Base-by-base conservation (phyloP, 352 stramenopile genomes). In the Globisporangium cystogenes region DNA sequence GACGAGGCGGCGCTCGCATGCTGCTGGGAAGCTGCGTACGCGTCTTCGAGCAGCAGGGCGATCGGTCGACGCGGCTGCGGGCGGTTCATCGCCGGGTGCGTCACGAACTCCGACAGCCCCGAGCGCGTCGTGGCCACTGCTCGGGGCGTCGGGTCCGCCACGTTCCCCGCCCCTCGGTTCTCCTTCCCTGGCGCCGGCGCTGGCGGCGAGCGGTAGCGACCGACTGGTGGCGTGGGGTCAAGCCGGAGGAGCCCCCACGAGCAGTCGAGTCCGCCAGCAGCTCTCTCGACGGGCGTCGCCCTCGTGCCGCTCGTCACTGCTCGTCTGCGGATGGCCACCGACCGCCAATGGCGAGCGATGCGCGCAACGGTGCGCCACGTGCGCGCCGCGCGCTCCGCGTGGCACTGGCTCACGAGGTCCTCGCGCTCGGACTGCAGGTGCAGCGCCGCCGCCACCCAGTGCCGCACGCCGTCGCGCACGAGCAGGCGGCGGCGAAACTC, bases 1-100 rank as follows among this genome's bases (percentile, higher is more conserved):
- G 42, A 16, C 24, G 16, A n/a, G n/a, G n/a, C 5, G 21, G 10
- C 4, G 26, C 33, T 39, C 33, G 12, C 12, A 18, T 16, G 14
- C 12, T 39, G 12, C 33, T 39, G 33, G 33, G 12, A 12, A 1
- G 20, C 23, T 2, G 20, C 6, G 14, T 41, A 36, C 20, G 6
- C 24, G 7, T 61, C 43, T 0, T 70, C 20, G 0, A 78, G 59
- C 8, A 76, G 49, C 40, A 50, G 24, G 1, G 69, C 66, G 27
- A 78, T 50, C 0, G 69, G 57, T 37, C 67, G 70, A n/a, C 69
- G 59, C 7, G 69, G 69, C 39, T 58, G 66, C 36, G 69, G 69
- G 8, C 69, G 63, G 37, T 59, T 68, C 48, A 51, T 45, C 16
- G 57, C 66, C n/a, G 40, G 40, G 20, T 69, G 24, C 39, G 60